Conservation (phyloP, 2,329 filamentous ascomycete genomes). For the Trichoderma atrobrunneum region DNA sequence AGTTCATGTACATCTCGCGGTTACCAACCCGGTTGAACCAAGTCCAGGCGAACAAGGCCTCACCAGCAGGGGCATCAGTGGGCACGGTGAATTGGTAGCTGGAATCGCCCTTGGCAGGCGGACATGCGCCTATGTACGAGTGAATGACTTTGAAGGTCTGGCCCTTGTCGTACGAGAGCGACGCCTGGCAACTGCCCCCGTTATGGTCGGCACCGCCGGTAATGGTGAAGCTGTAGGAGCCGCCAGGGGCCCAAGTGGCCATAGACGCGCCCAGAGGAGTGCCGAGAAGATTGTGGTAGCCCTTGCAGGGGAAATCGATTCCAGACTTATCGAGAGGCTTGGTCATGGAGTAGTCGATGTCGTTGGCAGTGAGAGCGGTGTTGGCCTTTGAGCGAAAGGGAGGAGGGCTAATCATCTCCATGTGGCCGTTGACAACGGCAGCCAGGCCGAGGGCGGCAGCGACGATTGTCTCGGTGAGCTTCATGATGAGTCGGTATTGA, state of each 20-base stretch:
- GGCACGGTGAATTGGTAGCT: constrained; percentile 67
- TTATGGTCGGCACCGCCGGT: constrained; percentile 61
- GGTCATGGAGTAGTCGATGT: constrained; percentile 69
- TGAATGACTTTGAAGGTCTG: constrained; percentile 66
- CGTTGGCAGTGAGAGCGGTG: constrained; percentile 41
- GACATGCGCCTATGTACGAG: constrained; percentile 56
- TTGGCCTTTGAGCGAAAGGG: constrained; percentile 55
- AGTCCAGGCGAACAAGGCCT: constrained; percentile 70
- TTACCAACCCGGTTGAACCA: constrained; percentile 77
- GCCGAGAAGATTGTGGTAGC: constrained; percentile 50
- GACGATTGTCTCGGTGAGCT: constrained; percentile 37
- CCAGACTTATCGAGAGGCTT: constrained; percentile 60
- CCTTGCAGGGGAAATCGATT: constrained; percentile 74
- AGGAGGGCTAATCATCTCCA: constrained; percentile 53
- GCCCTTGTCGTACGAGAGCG: constrained; percentile 70
- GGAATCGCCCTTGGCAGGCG: constrained; percentile 39
- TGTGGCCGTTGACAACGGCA: constrained; percentile 50
- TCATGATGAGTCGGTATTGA: constrained; percentile 37
- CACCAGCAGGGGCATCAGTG: constrained; percentile 55
- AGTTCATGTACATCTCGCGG: constrained; percentile 87
- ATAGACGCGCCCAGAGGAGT: constrained; percentile 50
- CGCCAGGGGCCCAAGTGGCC: constrained; percentile 61
- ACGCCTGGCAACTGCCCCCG: constrained; percentile 74
- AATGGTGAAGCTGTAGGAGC: constrained; percentile 61
- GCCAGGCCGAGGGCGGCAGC: constrained; percentile 42